Evolutionary conservation across 2,329 filamentous ascomycete species (phyloP), one percentile per base, ranked within the genome.

Genomic region (Beauveria sp.): DNA sequence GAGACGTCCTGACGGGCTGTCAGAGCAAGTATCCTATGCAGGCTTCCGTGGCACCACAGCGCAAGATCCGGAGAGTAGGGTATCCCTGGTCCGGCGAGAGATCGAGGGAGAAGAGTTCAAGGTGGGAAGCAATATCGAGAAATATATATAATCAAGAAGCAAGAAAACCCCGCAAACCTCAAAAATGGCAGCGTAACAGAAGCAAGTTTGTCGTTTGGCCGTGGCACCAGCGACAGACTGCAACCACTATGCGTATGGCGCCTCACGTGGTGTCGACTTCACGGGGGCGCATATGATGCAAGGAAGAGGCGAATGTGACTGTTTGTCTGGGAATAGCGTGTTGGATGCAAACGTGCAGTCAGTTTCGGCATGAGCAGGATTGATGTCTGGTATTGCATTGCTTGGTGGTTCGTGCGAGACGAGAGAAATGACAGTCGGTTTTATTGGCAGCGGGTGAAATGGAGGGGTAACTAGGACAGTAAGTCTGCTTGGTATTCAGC

Each of bases 331-430:
- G 28, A 53, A 20, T 14, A 43, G 5, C 20, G 16, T 46, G 48
- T 59, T 34, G 37, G 7, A 37, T 37, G 26, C n/a, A 53, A 46
- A n/a, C 40, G 56, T 16, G 40, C 26, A 34, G 22, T 44, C 48
- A 34, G 26, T 52, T 46, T 59, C 26, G 47, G 26, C 34, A 59
- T 53, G n/a, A 44, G 48, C 9, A 37, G 48, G 20, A 44, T 52
- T 26, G 56, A 26, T 6, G 37, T 43, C 20, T 59, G 48, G 47
- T 53, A 53, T 59, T 37, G 47, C 56, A 59, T 59, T 59, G 56
- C 56, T 52, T 14, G n/a, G 47, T 20, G 26, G n/a, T 52, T 59
- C 16, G 22, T n/a, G 22, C 24, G 46, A 48, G 46, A 53, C 18
- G 56, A 18, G 37, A 53, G 37, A 52, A 52, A 8, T 57, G 20